Conservation (phyloP, 345 rosid genomes). For the Aurinia saxatilis region DNA sequence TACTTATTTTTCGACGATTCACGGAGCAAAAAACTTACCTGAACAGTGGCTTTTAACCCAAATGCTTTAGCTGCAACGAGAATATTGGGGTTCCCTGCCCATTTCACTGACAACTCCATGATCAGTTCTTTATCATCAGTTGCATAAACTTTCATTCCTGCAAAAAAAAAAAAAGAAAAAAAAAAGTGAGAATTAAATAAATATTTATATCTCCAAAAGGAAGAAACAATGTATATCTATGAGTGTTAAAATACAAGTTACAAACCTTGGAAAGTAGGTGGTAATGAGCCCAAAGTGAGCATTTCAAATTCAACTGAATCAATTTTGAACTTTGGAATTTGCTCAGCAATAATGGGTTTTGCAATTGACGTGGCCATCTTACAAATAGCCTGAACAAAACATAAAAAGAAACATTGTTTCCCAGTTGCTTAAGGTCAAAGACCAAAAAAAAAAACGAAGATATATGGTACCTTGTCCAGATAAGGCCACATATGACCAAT, state of each 20-base stretch:
- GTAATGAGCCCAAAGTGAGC: slow-evolving; percentile 76
- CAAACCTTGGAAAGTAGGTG: slow-evolving; percentile 83
- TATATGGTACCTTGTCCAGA: slow-evolving; percentile 51
- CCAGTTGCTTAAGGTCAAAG: neutral
- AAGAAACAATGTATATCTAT: neutral
- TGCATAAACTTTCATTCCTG: slow-evolving; percentile 88
- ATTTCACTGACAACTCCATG: slow-evolving; percentile 78
- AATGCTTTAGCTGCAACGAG: slow-evolving; percentile 70
- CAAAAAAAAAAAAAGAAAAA: neutral
- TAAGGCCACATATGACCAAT: slow-evolving; percentile 86
- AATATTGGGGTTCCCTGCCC: slow-evolving; percentile 95
- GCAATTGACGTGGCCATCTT: slow-evolving; percentile 58
- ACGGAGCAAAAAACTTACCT: slow-evolving; percentile 36
- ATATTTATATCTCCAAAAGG: neutral
- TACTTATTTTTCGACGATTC: neutral
- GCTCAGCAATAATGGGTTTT: slow-evolving; percentile 84
- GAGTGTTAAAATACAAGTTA: neutral
- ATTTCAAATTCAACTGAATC: slow-evolving; percentile 86
- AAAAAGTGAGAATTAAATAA: too few species aligned
- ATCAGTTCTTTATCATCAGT: slow-evolving; percentile 95
- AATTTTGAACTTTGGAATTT: slow-evolving; percentile 78
- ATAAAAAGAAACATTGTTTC: slow-evolving; percentile 12
- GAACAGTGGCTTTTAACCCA: slow-evolving; percentile 81
- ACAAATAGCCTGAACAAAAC: slow-evolving; percentile 63
- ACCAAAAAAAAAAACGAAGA: slow-evolving; percentile 11